A percentile compares a stretch with the other conserved stretches of the same genome.
These are phyloP conservation scores for Kodamaea kakaduensis DNA, from an alignment of 805 yeast species.

Conservation along the genomic window DNA sequence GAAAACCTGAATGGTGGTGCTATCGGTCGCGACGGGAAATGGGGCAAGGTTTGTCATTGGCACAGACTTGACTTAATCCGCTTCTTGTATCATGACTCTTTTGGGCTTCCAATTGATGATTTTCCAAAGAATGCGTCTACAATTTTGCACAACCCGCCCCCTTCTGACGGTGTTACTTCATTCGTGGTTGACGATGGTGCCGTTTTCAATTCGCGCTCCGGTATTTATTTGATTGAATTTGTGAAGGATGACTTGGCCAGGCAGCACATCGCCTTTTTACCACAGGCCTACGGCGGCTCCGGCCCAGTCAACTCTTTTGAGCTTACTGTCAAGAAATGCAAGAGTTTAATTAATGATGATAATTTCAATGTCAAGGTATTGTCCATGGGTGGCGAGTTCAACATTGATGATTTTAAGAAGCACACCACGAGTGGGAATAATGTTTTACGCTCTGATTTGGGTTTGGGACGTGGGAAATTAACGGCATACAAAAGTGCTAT, in stretches of 20 bases:
- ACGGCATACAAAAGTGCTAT: conserved; percentile 36
- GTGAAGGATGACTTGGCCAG: conserved; percentile 53
- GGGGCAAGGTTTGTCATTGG: conserved; percentile 78
- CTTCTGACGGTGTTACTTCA: conserved; percentile 12
- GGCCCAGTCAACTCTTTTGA: conserved; percentile 55
- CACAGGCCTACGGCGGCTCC: conserved; percentile 50
- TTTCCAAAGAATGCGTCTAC: conserved; percentile 39
- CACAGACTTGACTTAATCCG: conserved; percentile 74
- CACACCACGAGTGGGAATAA: conserved; percentile 9
- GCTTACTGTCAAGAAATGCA: conserved; percentile 44
- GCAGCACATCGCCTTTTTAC: conserved; percentile 58
- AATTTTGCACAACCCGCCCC: conserved; percentile 6
- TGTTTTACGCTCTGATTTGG: conserved; percentile 35
- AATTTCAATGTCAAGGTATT: conserved; percentile 51
- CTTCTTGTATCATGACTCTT: conserved; percentile 77
- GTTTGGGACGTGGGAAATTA: conserved; percentile 36
- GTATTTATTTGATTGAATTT: conserved; percentile 74
- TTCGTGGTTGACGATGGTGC: conserved; percentile 15
- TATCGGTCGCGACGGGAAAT: conserved; percentile 38
- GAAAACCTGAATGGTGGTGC: conserved; percentile 45
- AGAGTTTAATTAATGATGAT: conserved; percentile 19
- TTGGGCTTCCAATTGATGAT: conserved; percentile 62
- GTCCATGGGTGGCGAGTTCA: conserved; percentile 58
- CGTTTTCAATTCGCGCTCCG: conserved; percentile 51
- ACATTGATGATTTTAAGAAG: conserved; percentile 47